Conservation (phyloP, 2,329 filamentous ascomycete genomes). For the Albifimbria verrucaria region DNA sequence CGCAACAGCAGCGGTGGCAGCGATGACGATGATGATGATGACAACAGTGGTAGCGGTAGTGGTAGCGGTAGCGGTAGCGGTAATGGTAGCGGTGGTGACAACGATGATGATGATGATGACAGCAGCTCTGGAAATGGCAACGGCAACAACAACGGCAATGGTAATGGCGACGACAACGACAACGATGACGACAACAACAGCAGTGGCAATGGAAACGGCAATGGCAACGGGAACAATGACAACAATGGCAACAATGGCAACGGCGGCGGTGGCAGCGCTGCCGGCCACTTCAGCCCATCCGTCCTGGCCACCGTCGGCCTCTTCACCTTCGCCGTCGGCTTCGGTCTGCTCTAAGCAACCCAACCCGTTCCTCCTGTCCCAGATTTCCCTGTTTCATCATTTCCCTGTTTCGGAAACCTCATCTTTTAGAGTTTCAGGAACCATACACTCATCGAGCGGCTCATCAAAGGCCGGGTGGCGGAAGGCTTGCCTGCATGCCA, state of each 20-base stretch:
- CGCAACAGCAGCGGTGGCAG: constrained; percentile 3
- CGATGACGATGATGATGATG: background rate
- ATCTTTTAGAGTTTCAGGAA: too few relatives aligned
- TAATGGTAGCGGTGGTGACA: too few relatives aligned
- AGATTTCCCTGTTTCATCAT: too few relatives aligned
- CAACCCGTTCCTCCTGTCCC: too few relatives aligned
- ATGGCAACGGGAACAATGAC: background rate
- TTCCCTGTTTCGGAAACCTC: too few relatives aligned
- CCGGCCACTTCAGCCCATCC: constrained; percentile 14
- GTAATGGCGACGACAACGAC: background rate
- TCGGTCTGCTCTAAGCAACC: background rate
- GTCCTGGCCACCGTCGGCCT: constrained; percentile 12
- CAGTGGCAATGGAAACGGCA: background rate
- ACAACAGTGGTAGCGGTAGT: background rate
- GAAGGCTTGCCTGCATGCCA: too few relatives aligned
- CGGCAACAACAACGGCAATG: background rate
- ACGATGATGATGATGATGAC: too few relatives aligned
- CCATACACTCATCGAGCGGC: too few relatives aligned
- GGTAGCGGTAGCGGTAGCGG: too few relatives aligned
- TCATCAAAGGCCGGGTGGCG: too few relatives aligned
- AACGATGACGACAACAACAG: background rate
- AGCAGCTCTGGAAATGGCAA: background rate
- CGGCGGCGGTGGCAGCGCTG: constrained; percentile 15
- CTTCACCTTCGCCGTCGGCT: constrained; percentile 11
- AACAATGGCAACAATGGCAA: constrained; percentile 8